These are phyloP conservation scores for Scheffersomyces titani DNA, from an alignment of 1,139 yeast genomes.

Conservation along the genomic window DNA sequence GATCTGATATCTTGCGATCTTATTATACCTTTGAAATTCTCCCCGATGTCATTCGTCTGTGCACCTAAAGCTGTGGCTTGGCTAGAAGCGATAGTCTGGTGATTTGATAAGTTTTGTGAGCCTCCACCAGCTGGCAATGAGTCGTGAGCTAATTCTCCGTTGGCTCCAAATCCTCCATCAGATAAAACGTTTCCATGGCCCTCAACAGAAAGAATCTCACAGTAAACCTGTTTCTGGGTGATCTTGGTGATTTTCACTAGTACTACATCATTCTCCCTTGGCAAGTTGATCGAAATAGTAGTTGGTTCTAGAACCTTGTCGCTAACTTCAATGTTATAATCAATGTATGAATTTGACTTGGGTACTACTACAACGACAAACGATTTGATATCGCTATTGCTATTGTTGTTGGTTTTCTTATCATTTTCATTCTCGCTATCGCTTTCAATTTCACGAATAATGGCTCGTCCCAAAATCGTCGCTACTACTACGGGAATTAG, in stretches of 20 bases:
- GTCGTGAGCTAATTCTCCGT: conserved; percentile 49
- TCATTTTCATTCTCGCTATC: conserved; percentile 15
- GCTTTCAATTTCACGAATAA: conserved; percentile 23
- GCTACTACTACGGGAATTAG: conserved; percentile 58
- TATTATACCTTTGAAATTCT: conserved; percentile 86
- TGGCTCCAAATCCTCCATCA: conserved; percentile 69
- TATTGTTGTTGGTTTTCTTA: conserved; percentile 15
- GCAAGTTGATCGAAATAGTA: conserved; percentile 54
- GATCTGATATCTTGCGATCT: conserved; percentile 87
- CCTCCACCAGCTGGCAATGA: conserved; percentile 52
- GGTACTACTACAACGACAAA: conserved; percentile 35
- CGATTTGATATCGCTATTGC: conserved; percentile 11
- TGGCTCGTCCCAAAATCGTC: conserved; percentile 65
- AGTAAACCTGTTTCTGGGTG: conserved; percentile 68
- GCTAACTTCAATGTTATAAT: conserved; percentile 26
- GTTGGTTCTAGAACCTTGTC: conserved; percentile 15
- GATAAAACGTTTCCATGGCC: conserved; percentile 56
- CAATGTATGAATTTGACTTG: conserved; percentile 32
- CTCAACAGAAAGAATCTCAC: conserved; percentile 83
- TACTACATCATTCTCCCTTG: conserved; percentile 84
- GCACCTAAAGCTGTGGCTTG: conserved; percentile 36
- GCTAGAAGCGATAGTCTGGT: conserved; percentile 48
- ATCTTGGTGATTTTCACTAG: conserved; percentile 74
- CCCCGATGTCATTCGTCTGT: conserved; percentile 72
- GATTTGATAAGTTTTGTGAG: conserved; percentile 43